Evolutionary conservation across 257 asterid genomes (phyloP), one percentile per base, ranked within the genome.

Genomic region (Marsdenia floribunda): DNA sequence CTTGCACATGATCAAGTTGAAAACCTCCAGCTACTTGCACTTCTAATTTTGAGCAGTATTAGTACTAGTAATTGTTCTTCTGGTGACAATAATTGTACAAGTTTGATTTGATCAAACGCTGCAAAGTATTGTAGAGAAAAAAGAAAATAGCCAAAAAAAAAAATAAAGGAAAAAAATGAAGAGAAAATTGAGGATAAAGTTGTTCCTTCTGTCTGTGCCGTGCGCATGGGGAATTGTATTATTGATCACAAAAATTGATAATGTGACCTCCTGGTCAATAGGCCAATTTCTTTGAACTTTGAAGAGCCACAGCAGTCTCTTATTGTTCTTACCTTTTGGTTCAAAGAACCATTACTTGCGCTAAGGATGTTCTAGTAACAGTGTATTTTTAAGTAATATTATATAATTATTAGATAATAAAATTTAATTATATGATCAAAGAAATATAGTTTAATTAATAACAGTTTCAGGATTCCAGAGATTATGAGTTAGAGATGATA

Each of bases 251-350:
- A 78, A 78, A 46, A 70, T 71, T 70, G 75, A 37, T 80, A 80
- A 81, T 80, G 68, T 52, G 76, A 49, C 76, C 14, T 84, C 87
- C 87, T 79, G 87, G 87, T 84, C 87, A 84, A 84, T 50, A 50
- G 85, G 83, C 75, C 77, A 66, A 55, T 37, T 18, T 5, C 26
- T 26, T 44, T 18, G 11, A 19, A 8, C 21, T 64, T 35, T n/a
- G 69, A 35, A 65, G 47, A 18, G 26, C 49, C 5, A 5, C 70
- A n/a, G 26, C 14, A 7, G 69, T 46, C 24, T 64, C 46, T 35
- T 35, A 57, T 70, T 53, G 24, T 53, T 44, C 18, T 16, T 60
- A 53, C 68, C 71, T 38, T 53, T 12, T 55, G 50, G 21, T 55
- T 6, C 49, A 37, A 53, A 55, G 57, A 52, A 14, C 38, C 55